A percentile compares a stretch with the other conserved stretches of the same genome.
Evolutionary conservation across 2,329 filamentous ascomycete species (phyloP).

Genomic region (Pseudocercospora ulei): DNA sequence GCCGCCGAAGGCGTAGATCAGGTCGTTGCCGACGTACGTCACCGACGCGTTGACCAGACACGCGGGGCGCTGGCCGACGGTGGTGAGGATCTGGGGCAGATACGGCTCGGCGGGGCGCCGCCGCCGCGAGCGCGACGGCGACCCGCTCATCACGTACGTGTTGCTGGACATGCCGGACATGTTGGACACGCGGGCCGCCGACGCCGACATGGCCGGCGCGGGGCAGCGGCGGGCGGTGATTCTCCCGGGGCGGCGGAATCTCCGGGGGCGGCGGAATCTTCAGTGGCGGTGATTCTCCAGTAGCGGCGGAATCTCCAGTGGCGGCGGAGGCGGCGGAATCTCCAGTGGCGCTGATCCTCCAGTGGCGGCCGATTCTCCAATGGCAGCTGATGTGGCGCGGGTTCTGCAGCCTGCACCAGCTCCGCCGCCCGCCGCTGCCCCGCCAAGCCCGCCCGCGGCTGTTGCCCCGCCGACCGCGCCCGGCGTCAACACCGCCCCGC

Average conservation of each 20-base stretch:
- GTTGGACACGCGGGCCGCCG: conserved; percentile 25
- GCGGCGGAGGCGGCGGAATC: conserved; percentile 5
- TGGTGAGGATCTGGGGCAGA: conserved; percentile 65
- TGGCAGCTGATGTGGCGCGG: conserved; percentile 2
- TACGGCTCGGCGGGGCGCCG: conserved; percentile 59
- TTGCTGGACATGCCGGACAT: conserved; percentile 45
- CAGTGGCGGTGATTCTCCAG: no score
- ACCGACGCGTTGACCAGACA: conserved; percentile 97
- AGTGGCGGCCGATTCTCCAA: conserved; percentile 1
- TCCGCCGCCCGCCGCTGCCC: no score
- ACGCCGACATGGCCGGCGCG: conserved; percentile 17
- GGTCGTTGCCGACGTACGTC: conserved; percentile 83
- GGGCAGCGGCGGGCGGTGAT: no score
- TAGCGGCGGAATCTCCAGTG: not conserved
- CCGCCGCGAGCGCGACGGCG: conserved; percentile 57
- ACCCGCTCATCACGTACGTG: conserved; percentile 86
- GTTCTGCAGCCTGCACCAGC: no score
- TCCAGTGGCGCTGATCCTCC: no score
- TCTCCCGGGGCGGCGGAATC: conserved; percentile 4
- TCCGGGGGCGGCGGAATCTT: not conserved
- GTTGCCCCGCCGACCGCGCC: no score
- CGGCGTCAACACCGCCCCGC: no score
- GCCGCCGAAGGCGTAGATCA: conserved; percentile 95
- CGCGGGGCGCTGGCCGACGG: conserved; percentile 59
- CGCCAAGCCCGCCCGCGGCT: no score